These are phyloP conservation scores for Pseudocohnilembus persalinus DNA, from an alignment of 169 alveolate genomes.

Conservation along the genomic window DNA sequence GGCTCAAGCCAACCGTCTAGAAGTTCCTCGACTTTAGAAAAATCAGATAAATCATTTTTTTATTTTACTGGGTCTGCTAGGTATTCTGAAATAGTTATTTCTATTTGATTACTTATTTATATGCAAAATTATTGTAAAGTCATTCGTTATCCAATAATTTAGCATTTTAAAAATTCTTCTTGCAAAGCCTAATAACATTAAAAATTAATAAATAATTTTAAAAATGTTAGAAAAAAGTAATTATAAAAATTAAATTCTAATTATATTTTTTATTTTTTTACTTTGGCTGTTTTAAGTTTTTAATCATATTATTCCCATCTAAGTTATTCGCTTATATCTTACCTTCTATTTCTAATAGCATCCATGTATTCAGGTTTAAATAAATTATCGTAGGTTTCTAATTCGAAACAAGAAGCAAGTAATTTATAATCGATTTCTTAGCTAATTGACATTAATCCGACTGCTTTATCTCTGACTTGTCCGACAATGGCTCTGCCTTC, in stretches of 20 bases:
- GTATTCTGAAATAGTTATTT: background rate
- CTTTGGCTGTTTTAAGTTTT: conserved; percentile 50
- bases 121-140: conserved; percentile 71
- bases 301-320: conserved; percentile 54
- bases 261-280: too few species aligned
- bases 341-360: conserved; percentile 77
- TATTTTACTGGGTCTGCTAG: background rate
- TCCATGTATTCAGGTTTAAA: conserved; percentile 85
- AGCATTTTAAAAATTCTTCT: conserved; percentile 83
- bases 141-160: conserved; percentile 82
- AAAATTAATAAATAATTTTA: too few species aligned
- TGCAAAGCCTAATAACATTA: conserved; percentile 16
- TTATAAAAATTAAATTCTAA: background rate
- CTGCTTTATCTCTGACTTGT: conserved; percentile 82
- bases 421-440: conserved; percentile 81
- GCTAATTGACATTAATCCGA: conserved; percentile 86
- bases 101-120: background rate
- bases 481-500: conserved; percentile 57
- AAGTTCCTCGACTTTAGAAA: conserved; percentile 56
- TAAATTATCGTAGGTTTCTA: conserved; percentile 84
- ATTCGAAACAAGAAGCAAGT: conserved; percentile 83
- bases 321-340: conserved; percentile 58
- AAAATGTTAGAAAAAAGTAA: background rate
- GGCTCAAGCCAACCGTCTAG: conserved; percentile 63
- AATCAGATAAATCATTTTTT: background rate